Percentiles rank a stretch among this genome's conserved stretches.
These are phyloP conservation scores for Colletotrichum sp. DNA, from an alignment of 2,329 filamentous ascomycete genomes.

Conservation along the genomic window DNA sequence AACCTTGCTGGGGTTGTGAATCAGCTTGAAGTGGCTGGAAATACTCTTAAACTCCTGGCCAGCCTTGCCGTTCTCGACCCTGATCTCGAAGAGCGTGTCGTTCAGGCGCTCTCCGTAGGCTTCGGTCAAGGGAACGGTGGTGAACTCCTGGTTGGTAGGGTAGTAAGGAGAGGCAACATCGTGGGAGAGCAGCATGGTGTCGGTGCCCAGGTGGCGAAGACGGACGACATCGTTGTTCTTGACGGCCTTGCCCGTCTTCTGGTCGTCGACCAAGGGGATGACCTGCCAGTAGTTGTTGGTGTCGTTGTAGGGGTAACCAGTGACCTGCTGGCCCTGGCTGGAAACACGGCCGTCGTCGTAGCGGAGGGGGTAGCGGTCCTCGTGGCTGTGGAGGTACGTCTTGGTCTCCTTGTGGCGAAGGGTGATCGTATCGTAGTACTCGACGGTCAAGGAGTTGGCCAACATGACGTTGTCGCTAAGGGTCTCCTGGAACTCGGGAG, in stretches of 20 bases:
- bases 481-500: slow-evolving; percentile 96
- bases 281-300: slow-evolving; percentile 99
- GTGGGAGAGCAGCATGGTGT: slow-evolving; percentile 87
- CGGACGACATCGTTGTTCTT: slow-evolving; percentile 86
- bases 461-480: slow-evolving; percentile 94
- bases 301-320: slow-evolving; percentile 96
- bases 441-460: slow-evolving; percentile 81
- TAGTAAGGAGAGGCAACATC: slow-evolving; percentile 96
- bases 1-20: slow-evolving; percentile 93
- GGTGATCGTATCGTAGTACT: slow-evolving; percentile 89
- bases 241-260: slow-evolving; percentile 67
- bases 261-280: slow-evolving; percentile 69
- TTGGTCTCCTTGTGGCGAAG: slow-evolving; percentile 98
- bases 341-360: slow-evolving; percentile 98
- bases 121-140: slow-evolving; percentile 75
- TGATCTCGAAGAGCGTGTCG: slow-evolving; percentile 92
- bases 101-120: slow-evolving; percentile 78
- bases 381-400: slow-evolving; percentile 92
- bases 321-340: slow-evolving; percentile 97
- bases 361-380: slow-evolving; percentile 85
- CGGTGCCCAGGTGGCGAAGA: slow-evolving; percentile 84
- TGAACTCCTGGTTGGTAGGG: slow-evolving; percentile 99
- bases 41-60: slow-evolving; percentile 88
- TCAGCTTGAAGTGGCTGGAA: slow-evolving; percentile 92
- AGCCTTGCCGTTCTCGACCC: slow-evolving; percentile 84